Evolutionary conservation across 2,329 filamentous ascomycete species (phyloP), one percentile per base, ranked within the genome.

Genomic region (Colletotrichum camelliae): DNA sequence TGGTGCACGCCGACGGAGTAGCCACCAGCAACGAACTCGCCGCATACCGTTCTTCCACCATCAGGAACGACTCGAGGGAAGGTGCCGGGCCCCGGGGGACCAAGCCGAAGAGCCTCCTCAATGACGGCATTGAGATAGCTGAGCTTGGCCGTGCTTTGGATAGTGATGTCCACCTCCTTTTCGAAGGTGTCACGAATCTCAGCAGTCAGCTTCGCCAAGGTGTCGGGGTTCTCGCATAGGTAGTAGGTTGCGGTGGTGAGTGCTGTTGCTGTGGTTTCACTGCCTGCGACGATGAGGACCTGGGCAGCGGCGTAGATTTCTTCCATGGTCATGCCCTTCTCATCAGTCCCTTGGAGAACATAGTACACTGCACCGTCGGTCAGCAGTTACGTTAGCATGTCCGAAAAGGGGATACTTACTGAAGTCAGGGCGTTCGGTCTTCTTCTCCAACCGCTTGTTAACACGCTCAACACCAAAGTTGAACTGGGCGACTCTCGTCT

Each of bases 101-200:
- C 87, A 8, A 86, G 77, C 4, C 88, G 81, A 48, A 89, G 79
- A 4, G 80, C 81, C 79, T 89, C 88, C 2, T 88, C 81, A 12
- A 89, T 76, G 43, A 80, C 82, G 2, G 86, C 87, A 16, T 82
- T 78, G 61, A 88, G 80, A 66, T 87, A 88, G 2, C 79, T 70
- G 0, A 87, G 78, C 4, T 79, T 76, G 43, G 80, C 77, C 2
- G 83, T 80, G 7, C 80, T 81, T 3, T 79, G 75, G 16, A 85
- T 78, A 5, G 78, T 82, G 62, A 88, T 87, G 6, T 87, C 83
- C 1, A 83, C 80, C 29, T 84, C 81, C 0, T 65, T 77, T 4
- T 78, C 65, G 62, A 87, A 87, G 0, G 81, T 37, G 0, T 77
- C 74, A 1, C 86, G 83, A 2, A 88, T 79, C 77, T 89, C 88